phyloP scores from a whole-genome alignment of 129 eudicot species.

The Lactuca sativa region DNA sequence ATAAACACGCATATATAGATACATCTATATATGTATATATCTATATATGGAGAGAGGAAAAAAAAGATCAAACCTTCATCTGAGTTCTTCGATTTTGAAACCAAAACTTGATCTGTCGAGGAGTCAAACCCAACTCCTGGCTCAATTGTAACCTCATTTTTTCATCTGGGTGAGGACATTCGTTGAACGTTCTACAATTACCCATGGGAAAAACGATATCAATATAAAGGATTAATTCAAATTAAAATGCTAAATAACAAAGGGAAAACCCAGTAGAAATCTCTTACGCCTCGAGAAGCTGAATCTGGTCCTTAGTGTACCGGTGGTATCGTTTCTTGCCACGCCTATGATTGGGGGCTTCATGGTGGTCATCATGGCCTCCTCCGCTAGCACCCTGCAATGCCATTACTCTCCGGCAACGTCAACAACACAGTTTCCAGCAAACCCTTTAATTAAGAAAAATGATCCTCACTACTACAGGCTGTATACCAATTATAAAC shows the following conservation, averaged over 20 bases:
- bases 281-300: conserved; percentile 47
- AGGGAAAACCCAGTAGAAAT: not conserved
- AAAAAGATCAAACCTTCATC: conserved; percentile 25
- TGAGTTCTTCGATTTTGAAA: conserved; percentile 38
- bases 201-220: not conserved
- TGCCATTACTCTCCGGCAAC: not conserved
- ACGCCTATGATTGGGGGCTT: conserved; percentile 8
- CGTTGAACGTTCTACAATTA: conserved; percentile 16
- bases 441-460: not conserved
- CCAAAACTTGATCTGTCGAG: conserved; percentile 38
- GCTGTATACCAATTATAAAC: not conserved
- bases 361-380: conserved; percentile 23
- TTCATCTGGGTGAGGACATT: conserved; percentile 36
- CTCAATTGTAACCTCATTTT: conserved; percentile 16
- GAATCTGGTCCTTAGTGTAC: conserved; percentile 49
- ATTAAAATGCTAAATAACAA: not conserved
- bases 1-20: not conserved
- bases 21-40: not conserved
- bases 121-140: conserved; percentile 24
- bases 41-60: not conserved
- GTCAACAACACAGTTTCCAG: not conserved
- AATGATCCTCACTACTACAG: not conserved
- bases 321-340: conserved; percentile 50
- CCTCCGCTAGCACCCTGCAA: conserved; percentile 32
- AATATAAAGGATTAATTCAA: not conserved